phyloP scores from a whole-genome alignment of 371 early-diverging fungal species.

The Thermomucor indicae-seudaticae region DNA sequence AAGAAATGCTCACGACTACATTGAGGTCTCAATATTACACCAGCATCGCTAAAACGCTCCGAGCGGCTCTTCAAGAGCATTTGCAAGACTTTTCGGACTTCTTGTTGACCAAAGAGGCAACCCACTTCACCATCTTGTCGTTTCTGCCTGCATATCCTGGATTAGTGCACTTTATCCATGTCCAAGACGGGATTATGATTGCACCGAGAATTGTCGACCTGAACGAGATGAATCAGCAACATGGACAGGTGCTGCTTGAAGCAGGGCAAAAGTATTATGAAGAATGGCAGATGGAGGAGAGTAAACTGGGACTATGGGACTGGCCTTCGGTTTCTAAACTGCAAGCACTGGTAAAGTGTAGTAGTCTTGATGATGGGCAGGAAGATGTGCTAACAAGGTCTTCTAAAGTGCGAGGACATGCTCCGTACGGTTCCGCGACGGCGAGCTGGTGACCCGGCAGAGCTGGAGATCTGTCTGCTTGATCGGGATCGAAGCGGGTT shows the following conservation, averaged over 20 bases:
- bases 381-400: too few species aligned
- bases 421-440: too few species aligned
- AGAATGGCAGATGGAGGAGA: too few species aligned
- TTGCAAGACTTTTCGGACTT: conserved; percentile 36
- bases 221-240: conserved; percentile 26
- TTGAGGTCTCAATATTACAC: too few species aligned
- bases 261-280: conserved; percentile 21
- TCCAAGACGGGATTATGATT: conserved; percentile 26
- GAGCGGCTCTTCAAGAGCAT: conserved; percentile 9
- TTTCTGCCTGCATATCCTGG: conserved; percentile 40
- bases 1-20: background rate
- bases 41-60: conserved; percentile 7
- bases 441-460: too few species aligned
- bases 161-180: conserved; percentile 38
- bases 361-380: too few species aligned
- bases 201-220: conserved; percentile 32
- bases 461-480: too few species aligned
- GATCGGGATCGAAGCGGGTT: too few species aligned
- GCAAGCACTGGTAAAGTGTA: too few species aligned
- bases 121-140: conserved; percentile 45
- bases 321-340: too few species aligned
- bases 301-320: too few species aligned
- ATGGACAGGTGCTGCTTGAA: conserved; percentile 25
- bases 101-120: conserved; percentile 37
- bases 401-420: too few species aligned